These are phyloP conservation scores for Rutstroemia sp. DNA, from an alignment of 2,329 filamentous ascomycete genomes.

Conservation along the genomic window DNA sequence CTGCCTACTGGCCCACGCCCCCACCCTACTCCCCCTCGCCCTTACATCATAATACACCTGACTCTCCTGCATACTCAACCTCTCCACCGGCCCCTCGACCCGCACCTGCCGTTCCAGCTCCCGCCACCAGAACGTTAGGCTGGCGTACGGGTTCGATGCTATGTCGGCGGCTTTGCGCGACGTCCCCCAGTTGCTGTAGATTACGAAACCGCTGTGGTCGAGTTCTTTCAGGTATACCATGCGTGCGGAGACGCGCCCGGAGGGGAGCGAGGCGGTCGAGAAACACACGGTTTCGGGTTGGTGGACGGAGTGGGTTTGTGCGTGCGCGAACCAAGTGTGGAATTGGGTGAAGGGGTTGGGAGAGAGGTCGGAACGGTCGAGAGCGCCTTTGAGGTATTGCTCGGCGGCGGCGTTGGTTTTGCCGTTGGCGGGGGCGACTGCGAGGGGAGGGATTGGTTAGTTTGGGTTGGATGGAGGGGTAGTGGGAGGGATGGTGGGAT, in stretches of 20 bases:
- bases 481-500: not conserved
- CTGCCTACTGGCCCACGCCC: slow-evolving; percentile 91
- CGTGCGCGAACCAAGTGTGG: slow-evolving; percentile 77
- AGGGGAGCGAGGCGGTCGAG: slow-evolving; percentile 76
- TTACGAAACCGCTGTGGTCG: slow-evolving; percentile 71
- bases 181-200: slow-evolving; percentile 90
- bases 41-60: slow-evolving; percentile 59
- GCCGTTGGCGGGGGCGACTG: slow-evolving; percentile 57
- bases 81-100: slow-evolving; percentile 69
- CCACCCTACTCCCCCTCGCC: slow-evolving; percentile 74
- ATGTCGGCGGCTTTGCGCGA: slow-evolving; percentile 63
- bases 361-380: slow-evolving; percentile 55
- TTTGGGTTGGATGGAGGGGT: not conserved
- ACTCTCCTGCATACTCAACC: slow-evolving; percentile 64
- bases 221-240: slow-evolving; percentile 95
- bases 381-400: slow-evolving; percentile 64
- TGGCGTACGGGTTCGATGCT: slow-evolving; percentile 66
- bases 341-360: slow-evolving; percentile 74
- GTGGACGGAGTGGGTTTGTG: slow-evolving; percentile 49
- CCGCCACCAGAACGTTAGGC: slow-evolving; percentile 87
- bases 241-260: slow-evolving; percentile 75
- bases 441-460: not conserved
- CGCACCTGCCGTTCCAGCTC: slow-evolving; percentile 81
- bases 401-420: slow-evolving; percentile 56
- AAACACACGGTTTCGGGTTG: slow-evolving; percentile 87